phyloP scores from a whole-genome alignment of 1,139 yeast species.

The Candida sp. region DNA sequence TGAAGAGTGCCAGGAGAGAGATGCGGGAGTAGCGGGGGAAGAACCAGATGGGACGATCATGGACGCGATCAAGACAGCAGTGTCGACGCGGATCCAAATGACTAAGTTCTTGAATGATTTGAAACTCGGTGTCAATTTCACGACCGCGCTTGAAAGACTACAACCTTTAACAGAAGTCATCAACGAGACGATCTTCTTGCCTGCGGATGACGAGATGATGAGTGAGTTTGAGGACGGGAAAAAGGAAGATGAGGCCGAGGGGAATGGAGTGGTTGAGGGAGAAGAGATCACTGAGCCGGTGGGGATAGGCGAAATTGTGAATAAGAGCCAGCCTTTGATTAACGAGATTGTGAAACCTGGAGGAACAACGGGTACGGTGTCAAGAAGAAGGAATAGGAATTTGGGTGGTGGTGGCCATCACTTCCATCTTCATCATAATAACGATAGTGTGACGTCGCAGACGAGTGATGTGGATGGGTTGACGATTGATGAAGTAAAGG shows the following conservation, averaged over 20 bases:
- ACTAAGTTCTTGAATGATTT: conserved; percentile 54
- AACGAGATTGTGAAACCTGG: conserved; percentile 55
- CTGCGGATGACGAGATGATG: conserved; percentile 46
- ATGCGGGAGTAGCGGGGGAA: conserved; percentile 23
- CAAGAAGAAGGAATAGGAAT: conserved; percentile 9
- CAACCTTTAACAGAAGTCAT: conserved; percentile 58
- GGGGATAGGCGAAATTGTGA: conserved; percentile 55
- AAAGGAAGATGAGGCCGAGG: conserved; percentile 19
- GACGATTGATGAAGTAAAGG: conserved; percentile 36
- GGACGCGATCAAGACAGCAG: conserved; percentile 40
- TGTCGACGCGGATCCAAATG: conserved; percentile 51
- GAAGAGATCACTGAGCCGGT: conserved; percentile 51
- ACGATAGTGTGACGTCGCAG: conserved; percentile 24
- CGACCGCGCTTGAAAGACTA: conserved; percentile 58
- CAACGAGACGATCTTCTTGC: conserved; percentile 52
- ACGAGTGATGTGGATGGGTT: conserved; percentile 46
- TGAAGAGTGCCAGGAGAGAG: neutral
- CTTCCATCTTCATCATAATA: conserved; percentile 10
- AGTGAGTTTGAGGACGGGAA: conserved; percentile 32
- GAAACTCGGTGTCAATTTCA: conserved; percentile 53
- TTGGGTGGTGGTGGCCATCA: too few relatives aligned
- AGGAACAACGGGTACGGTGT: conserved; percentile 3
- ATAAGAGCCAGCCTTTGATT: conserved; percentile 52
- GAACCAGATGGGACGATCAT: conserved; percentile 28
- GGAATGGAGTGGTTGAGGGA: conserved; percentile 13